A percentile compares a stretch with the other conserved stretches of the same genome.
phyloP scores from a whole-genome alignment of 257 asterid species.

The Forsythia viridissima region DNA sequence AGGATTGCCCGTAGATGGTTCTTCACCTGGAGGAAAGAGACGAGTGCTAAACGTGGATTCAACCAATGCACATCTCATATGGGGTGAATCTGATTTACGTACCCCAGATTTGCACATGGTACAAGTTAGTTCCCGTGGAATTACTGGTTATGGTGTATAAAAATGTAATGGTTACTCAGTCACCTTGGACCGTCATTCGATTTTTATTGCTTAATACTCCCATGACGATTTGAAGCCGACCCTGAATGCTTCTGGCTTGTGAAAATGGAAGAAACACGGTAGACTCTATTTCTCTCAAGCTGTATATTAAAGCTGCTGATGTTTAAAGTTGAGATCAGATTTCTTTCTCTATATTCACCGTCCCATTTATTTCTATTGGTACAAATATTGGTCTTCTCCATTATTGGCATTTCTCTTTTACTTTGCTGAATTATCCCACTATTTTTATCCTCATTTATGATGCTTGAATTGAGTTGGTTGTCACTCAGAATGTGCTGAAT shows the following conservation, averaged over 20 bases:
- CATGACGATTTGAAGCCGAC: neutral
- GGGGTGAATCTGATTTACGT: constrained; percentile 57
- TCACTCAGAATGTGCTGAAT: neutral
- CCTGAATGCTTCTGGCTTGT: constrained; percentile 9
- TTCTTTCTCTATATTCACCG: constrained; percentile 16
- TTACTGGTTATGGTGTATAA: constrained; percentile 40
- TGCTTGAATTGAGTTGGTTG: neutral
- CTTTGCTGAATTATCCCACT: neutral
- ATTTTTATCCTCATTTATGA: neutral
- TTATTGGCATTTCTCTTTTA: neutral
- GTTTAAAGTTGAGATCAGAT: constrained; percentile 25
- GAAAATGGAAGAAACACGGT: constrained; percentile 24
- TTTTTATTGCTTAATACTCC: too few relatives aligned
- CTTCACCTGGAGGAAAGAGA: constrained; percentile 55
- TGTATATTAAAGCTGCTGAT: constrained; percentile 36
- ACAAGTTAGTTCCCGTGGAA: constrained; percentile 43
- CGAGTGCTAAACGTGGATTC: constrained; percentile 47
- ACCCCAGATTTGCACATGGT: constrained; percentile 38
- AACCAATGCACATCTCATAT: constrained; percentile 42
- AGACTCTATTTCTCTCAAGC: constrained; percentile 16
- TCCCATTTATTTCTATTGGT: neutral
- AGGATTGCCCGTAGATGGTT: constrained; percentile 55
- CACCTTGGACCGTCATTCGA: too few relatives aligned
- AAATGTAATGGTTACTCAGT: neutral
- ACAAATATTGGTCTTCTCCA: neutral